Conservation (phyloP, 2,329 filamentous ascomycete genomes). For the Diatrype stigma region DNA sequence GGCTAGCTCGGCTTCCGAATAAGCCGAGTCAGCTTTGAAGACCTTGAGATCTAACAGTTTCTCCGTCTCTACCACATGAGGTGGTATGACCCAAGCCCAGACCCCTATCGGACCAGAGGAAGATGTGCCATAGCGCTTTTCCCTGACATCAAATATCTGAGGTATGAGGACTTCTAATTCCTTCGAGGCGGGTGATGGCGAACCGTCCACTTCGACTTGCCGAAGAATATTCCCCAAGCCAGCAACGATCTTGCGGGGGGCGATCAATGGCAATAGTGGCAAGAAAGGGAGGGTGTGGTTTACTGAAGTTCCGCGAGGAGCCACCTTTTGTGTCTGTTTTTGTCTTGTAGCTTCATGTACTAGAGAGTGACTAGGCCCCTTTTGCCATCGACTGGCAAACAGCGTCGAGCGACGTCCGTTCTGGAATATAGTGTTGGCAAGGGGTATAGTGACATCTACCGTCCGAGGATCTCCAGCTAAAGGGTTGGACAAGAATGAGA, state of each 20-base stretch:
- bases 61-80: conserved; percentile 18
- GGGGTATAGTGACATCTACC: conserved; percentile 51
- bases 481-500: conserved; percentile 37
- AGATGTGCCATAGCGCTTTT: conserved; percentile 19
- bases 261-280: conserved; percentile 60
- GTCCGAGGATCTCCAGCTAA: conserved; percentile 12
- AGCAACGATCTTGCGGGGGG: conserved; percentile 56
- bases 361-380: conserved; percentile 11
- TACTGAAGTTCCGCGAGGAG: conserved; percentile 9
- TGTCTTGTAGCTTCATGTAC: conserved; percentile 25
- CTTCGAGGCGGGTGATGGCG: conserved; percentile 58
- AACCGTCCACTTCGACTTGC: conserved; percentile 48
- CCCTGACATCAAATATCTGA: conserved; percentile 45
- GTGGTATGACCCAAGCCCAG: conserved; percentile 68
- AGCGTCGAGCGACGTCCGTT: conserved; percentile 62
- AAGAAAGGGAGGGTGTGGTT: conserved; percentile 16
- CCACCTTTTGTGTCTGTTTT: conserved; percentile 36
- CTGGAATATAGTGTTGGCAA: conserved; percentile 75
- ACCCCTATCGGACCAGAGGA: conserved; percentile 50
- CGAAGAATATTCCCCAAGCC: conserved; percentile 78
- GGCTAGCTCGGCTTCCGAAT: conserved; percentile 22
- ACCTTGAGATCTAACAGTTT: conserved; percentile 17
- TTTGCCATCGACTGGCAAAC: conserved; percentile 38
- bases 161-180: conserved; percentile 67
- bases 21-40: conserved; percentile 17